These are phyloP conservation scores for Serendipita sp. DNA, from an alignment of 768 basidiomycete species.

Conservation along the genomic window DNA sequence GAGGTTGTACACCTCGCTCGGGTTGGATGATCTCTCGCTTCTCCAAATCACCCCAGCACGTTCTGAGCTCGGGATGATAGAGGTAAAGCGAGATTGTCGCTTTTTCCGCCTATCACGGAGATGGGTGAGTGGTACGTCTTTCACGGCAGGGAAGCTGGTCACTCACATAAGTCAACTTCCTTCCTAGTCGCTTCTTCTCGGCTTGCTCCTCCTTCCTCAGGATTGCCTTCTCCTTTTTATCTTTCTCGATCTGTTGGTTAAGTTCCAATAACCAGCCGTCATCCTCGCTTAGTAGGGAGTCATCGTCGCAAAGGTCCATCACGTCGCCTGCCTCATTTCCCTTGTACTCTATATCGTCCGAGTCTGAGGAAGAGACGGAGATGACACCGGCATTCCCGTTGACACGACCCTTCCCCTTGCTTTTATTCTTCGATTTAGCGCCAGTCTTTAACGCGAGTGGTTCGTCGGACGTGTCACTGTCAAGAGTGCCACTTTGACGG, in stretches of 20 bases:
- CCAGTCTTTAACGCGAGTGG: background rate
- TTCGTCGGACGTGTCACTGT: background rate
- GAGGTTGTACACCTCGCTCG: slow-evolving; percentile 58
- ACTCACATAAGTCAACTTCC: slow-evolving; percentile 55
- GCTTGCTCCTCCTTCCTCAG: slow-evolving; percentile 31
- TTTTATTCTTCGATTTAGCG: background rate
- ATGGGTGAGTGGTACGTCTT: slow-evolving; percentile 5
- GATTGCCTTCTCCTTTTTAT: slow-evolving; percentile 16
- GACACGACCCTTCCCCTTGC: slow-evolving; percentile 13
- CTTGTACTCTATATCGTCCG: background rate
- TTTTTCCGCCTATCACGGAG: slow-evolving; percentile 46
- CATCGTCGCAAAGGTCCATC: slow-evolving; percentile 9
- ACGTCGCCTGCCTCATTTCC: background rate
- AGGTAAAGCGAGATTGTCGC: slow-evolving; percentile 41
- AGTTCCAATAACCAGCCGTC: slow-evolving; percentile 15
- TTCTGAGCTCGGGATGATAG: slow-evolving; percentile 63
- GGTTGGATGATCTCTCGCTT: slow-evolving; percentile 46
- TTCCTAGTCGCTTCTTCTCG: slow-evolving; percentile 42
- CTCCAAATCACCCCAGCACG: slow-evolving; percentile 81
- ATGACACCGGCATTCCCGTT: background rate
- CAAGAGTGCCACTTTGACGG: background rate
- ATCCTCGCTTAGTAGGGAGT: slow-evolving; percentile 9
- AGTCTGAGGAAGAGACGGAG: background rate
- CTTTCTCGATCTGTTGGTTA: slow-evolving; percentile 9
- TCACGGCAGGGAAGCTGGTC: background rate